A percentile compares a stretch with the other conserved stretches of the same genome.
Conservation (phyloP, 345 rosid genomes). For the Luvunga scandens region DNA sequence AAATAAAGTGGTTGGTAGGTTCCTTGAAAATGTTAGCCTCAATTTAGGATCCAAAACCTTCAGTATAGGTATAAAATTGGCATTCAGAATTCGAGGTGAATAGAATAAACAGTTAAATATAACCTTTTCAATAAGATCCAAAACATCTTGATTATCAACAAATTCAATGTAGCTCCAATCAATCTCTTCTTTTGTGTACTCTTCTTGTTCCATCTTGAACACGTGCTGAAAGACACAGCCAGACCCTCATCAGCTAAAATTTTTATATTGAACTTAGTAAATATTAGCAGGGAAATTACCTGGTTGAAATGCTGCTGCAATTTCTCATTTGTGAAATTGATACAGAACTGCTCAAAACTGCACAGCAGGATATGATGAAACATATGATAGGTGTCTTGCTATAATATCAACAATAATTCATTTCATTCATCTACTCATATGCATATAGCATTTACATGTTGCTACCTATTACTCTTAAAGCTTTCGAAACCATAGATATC, state of each 20-base stretch:
- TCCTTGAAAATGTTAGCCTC: neutral
- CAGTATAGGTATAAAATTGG: neutral
- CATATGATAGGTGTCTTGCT: neutral
- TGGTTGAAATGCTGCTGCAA: constrained; percentile 97
- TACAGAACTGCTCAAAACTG: constrained; percentile 98
- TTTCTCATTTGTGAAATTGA: constrained; percentile 94
- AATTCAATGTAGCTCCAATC: constrained; percentile 97
- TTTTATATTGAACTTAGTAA: neutral
- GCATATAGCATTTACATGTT: neutral
- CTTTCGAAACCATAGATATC: constrained; percentile 97
- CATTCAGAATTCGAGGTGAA: neutral
- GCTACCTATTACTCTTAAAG: constrained; percentile 82
- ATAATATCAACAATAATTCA: neutral
- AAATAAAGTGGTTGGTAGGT: neutral
- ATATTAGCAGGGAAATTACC: constrained; percentile 39
- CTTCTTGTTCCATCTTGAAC: constrained; percentile 99
- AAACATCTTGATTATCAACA: constrained; percentile 94
- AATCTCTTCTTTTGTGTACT: constrained; percentile 90
- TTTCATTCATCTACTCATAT: neutral
- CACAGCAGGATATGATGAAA: constrained; percentile 16
- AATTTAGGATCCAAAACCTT: neutral
- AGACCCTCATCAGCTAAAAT: constrained; percentile 15
- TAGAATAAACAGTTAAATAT: neutral
- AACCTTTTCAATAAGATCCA: constrained; percentile 95
- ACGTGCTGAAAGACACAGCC: constrained; percentile 65